A percentile compares a stretch with the other conserved stretches of the same genome.
These are phyloP conservation scores for Nannochloropsis oceanica DNA, from an alignment of 108 stramenopile genomes.

Conservation along the genomic window DNA sequence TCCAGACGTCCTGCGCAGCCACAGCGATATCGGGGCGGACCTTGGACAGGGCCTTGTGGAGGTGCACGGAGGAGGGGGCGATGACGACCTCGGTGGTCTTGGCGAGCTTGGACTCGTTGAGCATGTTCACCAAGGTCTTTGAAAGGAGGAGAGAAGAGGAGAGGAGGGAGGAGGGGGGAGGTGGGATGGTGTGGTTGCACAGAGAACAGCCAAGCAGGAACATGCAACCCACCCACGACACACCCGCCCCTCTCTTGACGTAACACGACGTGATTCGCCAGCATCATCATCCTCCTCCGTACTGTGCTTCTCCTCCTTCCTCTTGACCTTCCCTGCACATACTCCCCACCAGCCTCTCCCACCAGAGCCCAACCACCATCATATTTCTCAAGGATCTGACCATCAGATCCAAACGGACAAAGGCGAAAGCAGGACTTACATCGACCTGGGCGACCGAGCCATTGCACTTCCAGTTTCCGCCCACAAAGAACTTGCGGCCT, in stretches of 20 bases:
- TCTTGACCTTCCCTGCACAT: no score
- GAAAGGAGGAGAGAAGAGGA: not conserved
- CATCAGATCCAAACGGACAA: not conserved
- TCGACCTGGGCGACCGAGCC: slow-evolving; percentile 39
- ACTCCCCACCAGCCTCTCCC: no score
- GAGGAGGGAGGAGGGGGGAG: not conserved
- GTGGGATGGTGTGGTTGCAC: not conserved
- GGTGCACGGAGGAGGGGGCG: slow-evolving; percentile 76
- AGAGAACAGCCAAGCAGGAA: no score
- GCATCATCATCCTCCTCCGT: no score
- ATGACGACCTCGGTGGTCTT: slow-evolving; percentile 69
- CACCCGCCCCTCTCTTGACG: no score
- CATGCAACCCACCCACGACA: no score
- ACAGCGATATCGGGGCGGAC: slow-evolving; percentile 62
- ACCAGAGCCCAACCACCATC: no score
- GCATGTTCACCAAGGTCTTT: slow-evolving; percentile 34
- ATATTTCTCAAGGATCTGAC: not conserved
- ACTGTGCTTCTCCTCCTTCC: no score
- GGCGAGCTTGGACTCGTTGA: slow-evolving; percentile 36
- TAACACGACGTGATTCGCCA: no score
- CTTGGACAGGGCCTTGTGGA: slow-evolving; percentile 55
- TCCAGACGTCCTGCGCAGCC: slow-evolving; percentile 83
- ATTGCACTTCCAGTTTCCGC: slow-evolving; percentile 99
- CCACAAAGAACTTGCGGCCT: slow-evolving; percentile 72
- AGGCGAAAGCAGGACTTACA: not conserved